Percentiles rank a stretch among this genome's conserved stretches.
phyloP scores from a whole-genome alignment of 495 filamentous ascomycete genomes.

The Penicillium maclennaniae region DNA sequence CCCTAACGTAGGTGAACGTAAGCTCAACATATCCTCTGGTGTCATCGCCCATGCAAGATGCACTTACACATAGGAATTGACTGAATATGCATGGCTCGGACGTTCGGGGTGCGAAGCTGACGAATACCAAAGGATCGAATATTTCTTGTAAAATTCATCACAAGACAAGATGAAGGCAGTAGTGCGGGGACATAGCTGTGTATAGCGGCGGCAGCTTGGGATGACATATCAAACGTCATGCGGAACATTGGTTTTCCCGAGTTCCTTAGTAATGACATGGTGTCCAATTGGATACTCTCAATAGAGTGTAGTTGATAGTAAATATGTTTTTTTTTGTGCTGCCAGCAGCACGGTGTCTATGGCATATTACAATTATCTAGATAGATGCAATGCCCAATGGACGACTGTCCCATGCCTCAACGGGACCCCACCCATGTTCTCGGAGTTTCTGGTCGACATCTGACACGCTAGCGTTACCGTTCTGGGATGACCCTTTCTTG shows the following conservation, averaged over 20 bases:
- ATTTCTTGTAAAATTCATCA: conserved; percentile 31
- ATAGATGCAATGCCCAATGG: conserved; percentile 30
- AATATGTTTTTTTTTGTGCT: not conserved
- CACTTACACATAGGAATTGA: conserved; percentile 97
- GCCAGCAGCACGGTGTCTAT: not conserved
- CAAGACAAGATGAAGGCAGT: conserved; percentile 8
- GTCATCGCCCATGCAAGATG: conserved; percentile 1
- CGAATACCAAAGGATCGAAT: conserved; percentile 11
- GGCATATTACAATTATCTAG: not conserved
- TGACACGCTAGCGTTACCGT: not conserved
- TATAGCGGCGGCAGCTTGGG: conserved; percentile 1
- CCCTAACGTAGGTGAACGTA: conserved; percentile 52
- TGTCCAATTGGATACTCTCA: conserved; percentile 10
- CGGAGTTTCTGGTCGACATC: conserved; percentile 20
- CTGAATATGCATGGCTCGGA: conserved; percentile 81
- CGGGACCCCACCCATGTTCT: conserved; percentile 32
- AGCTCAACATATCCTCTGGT: not conserved
- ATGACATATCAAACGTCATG: conserved; percentile 25
- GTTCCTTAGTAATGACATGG: conserved; percentile 9
- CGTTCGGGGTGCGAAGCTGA: conserved; percentile 9
- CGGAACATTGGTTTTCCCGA: conserved; percentile 17
- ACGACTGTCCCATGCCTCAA: conserved; percentile 35
- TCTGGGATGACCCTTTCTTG: not conserved
- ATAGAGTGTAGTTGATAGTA: not conserved
- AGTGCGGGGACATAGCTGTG: conserved; percentile 14